These are phyloP conservation scores for Magnolia changhungtana DNA, from an alignment of 164 flowering plant species.

Conservation along the genomic window DNA sequence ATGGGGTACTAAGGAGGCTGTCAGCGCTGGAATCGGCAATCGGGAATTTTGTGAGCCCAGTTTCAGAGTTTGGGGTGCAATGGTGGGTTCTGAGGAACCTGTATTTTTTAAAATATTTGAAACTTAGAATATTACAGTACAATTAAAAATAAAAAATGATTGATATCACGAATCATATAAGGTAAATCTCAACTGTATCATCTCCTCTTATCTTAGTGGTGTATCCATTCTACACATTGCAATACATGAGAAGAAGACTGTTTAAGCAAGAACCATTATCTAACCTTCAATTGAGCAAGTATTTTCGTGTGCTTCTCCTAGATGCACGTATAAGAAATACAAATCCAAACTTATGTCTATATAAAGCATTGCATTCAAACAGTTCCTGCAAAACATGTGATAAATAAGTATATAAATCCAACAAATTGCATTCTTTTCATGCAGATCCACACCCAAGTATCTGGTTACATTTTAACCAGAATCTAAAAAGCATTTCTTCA, in stretches of 20 bases:
- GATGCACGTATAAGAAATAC: conserved; percentile 89
- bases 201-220: too few relatives aligned
- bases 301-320: conserved; percentile 77
- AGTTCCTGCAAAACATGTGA: conserved; percentile 52
- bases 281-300: conserved; percentile 76
- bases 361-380: conserved; percentile 68
- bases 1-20: too few relatives aligned
- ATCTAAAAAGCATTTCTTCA: not conserved
- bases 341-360: conserved; percentile 79
- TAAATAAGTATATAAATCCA: not conserved
- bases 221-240: not conserved
- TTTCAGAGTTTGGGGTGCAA: too few relatives aligned
- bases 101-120: too few relatives aligned
- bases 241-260: not conserved
- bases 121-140: too few relatives aligned
- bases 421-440: not conserved
- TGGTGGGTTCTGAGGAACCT: too few relatives aligned
- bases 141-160: too few relatives aligned
- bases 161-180: too few relatives aligned
- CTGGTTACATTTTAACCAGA: not conserved
- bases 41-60: too few relatives aligned
- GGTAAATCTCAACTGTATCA: too few relatives aligned
- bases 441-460: not conserved
- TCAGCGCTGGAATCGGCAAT: too few relatives aligned
- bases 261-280: not conserved